phyloP scores from a whole-genome alignment of 768 basidiomycete species.

The Lepiota subincarnata region DNA sequence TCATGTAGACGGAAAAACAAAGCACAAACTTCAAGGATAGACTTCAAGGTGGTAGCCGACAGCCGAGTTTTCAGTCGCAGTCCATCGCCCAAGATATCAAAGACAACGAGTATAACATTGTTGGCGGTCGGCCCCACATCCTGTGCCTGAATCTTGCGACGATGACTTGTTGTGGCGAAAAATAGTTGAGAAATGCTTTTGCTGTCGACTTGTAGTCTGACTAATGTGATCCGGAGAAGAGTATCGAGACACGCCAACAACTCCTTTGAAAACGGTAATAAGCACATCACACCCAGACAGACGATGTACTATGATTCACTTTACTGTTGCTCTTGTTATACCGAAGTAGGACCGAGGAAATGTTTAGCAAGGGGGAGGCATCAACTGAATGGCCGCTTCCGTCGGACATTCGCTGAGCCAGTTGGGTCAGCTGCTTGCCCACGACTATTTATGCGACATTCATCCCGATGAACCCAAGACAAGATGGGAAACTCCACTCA shows the following conservation, averaged over 20 bases:
- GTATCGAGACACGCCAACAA: conserved; percentile 56
- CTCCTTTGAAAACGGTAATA: conserved; percentile 37
- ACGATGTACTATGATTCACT: conserved; percentile 30
- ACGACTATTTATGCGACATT: conserved; percentile 37
- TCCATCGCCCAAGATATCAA: conserved; percentile 51
- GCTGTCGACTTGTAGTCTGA: conserved; percentile 43
- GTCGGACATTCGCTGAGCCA: conserved; percentile 59
- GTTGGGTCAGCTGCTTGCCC: conserved; percentile 46
- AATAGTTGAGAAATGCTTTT: conserved; percentile 43
- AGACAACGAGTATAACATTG: conserved; percentile 36
- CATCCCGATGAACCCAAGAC: neutral
- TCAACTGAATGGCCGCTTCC: conserved; percentile 45
- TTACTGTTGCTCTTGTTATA: conserved; percentile 56
- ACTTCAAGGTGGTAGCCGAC: conserved; percentile 41
- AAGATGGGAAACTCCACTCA: conserved; percentile 25
- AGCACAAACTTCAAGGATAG: conserved; percentile 48
- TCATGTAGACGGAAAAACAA: conserved; percentile 7
- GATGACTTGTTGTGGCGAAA: conserved; percentile 39
- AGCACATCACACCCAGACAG: neutral
- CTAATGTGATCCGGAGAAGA: conserved; percentile 50
- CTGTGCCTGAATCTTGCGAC: conserved; percentile 31
- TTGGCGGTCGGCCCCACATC: conserved; percentile 20
- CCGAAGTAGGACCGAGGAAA: conserved; percentile 49
- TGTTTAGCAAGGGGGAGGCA: conserved; percentile 50
- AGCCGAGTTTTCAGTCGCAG: conserved; percentile 51